Evolutionary conservation across 345 rosid species (phyloP).

Genomic region (Cardamine chenopodiifolia): DNA sequence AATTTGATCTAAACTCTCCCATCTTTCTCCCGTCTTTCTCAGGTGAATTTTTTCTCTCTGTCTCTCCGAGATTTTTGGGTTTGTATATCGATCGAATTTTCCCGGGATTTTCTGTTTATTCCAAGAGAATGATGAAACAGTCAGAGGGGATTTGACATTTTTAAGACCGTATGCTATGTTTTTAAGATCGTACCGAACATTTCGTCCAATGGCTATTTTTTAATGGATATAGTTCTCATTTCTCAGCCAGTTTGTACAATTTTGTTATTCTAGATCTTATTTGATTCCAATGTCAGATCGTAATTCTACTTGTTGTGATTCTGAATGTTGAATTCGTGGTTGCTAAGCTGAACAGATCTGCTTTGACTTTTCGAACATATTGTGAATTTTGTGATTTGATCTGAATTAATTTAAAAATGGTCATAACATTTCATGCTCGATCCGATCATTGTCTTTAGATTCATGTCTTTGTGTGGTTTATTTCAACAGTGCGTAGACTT

Average conservation of each 20-base stretch:
- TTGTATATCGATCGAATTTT: background rate
- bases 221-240: background rate
- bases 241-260: background rate
- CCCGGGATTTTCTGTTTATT: too few species aligned
- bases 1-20: background rate
- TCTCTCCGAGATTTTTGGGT: background rate
- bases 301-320: background rate
- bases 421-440: background rate
- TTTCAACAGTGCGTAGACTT: background rate
- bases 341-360: constrained; percentile 1
- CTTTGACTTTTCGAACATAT: constrained; percentile 8
- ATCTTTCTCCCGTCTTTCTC: background rate
- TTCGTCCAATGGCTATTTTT: background rate
- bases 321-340: background rate
- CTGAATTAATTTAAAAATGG: background rate
- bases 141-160: background rate
- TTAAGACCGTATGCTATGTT: background rate
- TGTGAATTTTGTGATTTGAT: background rate
- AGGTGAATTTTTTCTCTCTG: constrained; percentile 15
- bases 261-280: background rate
- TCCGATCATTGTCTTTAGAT: constrained; percentile 17
- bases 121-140: background rate
- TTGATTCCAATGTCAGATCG: background rate
- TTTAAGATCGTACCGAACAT: background rate
- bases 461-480: background rate